phyloP scores from a whole-genome alignment of 2,329 filamentous ascomycete species.

The Erysiphe pulchra region DNA sequence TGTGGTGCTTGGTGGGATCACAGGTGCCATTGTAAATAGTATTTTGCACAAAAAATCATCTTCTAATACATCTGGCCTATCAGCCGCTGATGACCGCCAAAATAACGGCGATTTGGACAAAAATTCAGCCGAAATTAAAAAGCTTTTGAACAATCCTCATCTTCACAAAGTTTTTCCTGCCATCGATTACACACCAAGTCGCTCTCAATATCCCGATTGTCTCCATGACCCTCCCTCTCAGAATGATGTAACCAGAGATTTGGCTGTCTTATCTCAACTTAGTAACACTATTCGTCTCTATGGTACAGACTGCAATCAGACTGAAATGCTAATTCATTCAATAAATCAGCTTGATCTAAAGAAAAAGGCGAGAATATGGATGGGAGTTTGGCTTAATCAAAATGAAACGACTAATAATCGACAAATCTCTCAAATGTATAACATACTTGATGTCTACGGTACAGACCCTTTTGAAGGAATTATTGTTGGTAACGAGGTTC shows the following conservation, averaged over 20 bases:
- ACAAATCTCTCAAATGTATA: constrained; percentile 64
- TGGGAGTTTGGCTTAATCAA: constrained; percentile 76
- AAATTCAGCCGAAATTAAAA: constrained; percentile 56
- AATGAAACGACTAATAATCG: constrained; percentile 65
- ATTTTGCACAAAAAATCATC: constrained; percentile 12
- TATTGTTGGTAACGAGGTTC: constrained; percentile 59
- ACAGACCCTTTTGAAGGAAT: constrained; percentile 49
- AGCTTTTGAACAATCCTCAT: constrained; percentile 51
- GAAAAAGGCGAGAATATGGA: constrained; percentile 60
- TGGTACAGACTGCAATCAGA: constrained; percentile 94
- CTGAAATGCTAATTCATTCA: constrained; percentile 70
- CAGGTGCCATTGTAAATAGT: constrained; percentile 46
- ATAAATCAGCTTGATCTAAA: constrained; percentile 49
- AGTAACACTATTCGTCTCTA: constrained; percentile 76
- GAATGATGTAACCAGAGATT: constrained; percentile 80
- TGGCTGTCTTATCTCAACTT: constrained; percentile 72
- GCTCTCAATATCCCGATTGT: constrained; percentile 75
- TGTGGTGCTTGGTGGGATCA: constrained; percentile 43
- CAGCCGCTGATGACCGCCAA: constrained; percentile 31
- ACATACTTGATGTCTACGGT: constrained; percentile 46
- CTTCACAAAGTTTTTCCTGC: constrained; percentile 87
- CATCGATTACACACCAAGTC: constrained; percentile 83
- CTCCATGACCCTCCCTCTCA: constrained; percentile 54
- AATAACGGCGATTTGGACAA: constrained; percentile 46
- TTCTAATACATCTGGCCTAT: constrained; percentile 15